Evolutionary conservation across 2,329 filamentous ascomycete genomes (phyloP), one percentile per base, ranked within the genome.

Genomic region (Botrytis sinoallii): DNA sequence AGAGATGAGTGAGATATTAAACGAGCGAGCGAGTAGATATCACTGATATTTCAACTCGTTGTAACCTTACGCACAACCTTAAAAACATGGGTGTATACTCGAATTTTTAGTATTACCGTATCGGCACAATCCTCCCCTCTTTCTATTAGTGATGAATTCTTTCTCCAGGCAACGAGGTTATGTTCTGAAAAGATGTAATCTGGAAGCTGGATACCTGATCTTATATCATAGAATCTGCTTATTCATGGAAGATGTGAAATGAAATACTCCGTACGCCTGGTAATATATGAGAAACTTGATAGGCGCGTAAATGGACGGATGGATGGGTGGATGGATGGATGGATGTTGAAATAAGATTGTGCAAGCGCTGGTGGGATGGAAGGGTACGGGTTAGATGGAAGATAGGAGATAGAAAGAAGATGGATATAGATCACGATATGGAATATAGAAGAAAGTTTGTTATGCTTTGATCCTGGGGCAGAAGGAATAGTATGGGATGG

Each of bases 331-430:
- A 42, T 40, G 40, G 22, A 61, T 35, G 61, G 38, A 42, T 44
- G 22, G 61, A 64, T 44, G 38, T 64, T 44, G 38, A 29, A 29
- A 42, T 64, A 64, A 63, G 60, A 63, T 63, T 63, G 38, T 42
- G n/a, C 20, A 64, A 29, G 61, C 38, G 61, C 61, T 64, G 16
- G 61, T 29, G 22, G 1, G 25, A 16, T 29, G 14, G 14, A 10
- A 14, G 4, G 12, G 22, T 9, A 16, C 8, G 22, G 6, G 12
- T n/a, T 52, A 14, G 46, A 25, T 25, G 10, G 22, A 42, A 42
- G 40, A 25, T 25, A 10, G 22, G 12, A 42, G 40, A 42, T 48
- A 48, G 44, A 25, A 25, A 22, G 46, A 48, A 4, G 46, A 25
- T 10, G 9, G 44, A 10, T 22, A 48, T 4, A 25, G 46, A 52